A percentile compares a stretch with the other conserved stretches of the same genome.
Conservation (phyloP, 2,329 filamentous ascomycete species). For the Leptoxyphium fumago region DNA sequence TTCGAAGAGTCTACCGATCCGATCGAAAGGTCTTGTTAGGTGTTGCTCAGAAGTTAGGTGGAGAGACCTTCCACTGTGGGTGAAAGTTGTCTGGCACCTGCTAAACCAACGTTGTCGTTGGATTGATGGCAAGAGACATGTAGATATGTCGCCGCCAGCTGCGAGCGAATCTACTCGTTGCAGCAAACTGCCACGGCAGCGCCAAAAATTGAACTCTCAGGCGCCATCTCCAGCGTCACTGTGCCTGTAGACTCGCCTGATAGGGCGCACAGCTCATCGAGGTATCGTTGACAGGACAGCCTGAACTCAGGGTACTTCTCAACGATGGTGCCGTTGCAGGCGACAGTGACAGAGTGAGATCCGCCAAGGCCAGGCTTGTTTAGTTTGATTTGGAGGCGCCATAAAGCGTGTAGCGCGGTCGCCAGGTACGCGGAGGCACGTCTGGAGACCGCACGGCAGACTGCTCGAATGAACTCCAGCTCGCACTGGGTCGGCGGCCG, state of each 20-base stretch:
- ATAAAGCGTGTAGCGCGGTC: slow-evolving; percentile 47
- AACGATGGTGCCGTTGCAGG: slow-evolving; percentile 66
- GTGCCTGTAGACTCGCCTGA: slow-evolving; percentile 25
- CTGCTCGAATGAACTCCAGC: slow-evolving; percentile 36
- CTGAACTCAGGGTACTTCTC: slow-evolving; percentile 62
- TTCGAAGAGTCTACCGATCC: too few species aligned
- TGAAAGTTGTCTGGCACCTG: too few species aligned
- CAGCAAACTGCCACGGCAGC: slow-evolving; percentile 49
- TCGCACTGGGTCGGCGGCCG: slow-evolving; percentile 19
- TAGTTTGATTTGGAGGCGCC: slow-evolving; percentile 34
- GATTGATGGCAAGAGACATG: too few species aligned
- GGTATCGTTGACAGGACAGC: slow-evolving; percentile 44
- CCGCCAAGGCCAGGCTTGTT: slow-evolving; percentile 26
- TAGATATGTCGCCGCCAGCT: too few species aligned
- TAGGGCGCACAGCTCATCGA: slow-evolving; percentile 41
- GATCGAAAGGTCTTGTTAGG: too few species aligned
- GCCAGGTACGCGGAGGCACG: slow-evolving; percentile 49
- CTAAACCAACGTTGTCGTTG: too few species aligned
- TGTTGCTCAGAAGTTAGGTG: too few species aligned
- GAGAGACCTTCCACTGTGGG: too few species aligned
- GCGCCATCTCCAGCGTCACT: slow-evolving; percentile 51
- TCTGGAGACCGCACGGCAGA: slow-evolving; percentile 39
- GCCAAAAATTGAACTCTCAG: slow-evolving; percentile 61
- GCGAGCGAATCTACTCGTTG: slow-evolving; percentile 5
- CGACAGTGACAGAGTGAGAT: slow-evolving; percentile 35